A percentile compares a stretch with the other conserved stretches of the same genome.
Evolutionary conservation across 768 basidiomycete species (phyloP).

Genomic region (Pleurotus cornucopiae): DNA sequence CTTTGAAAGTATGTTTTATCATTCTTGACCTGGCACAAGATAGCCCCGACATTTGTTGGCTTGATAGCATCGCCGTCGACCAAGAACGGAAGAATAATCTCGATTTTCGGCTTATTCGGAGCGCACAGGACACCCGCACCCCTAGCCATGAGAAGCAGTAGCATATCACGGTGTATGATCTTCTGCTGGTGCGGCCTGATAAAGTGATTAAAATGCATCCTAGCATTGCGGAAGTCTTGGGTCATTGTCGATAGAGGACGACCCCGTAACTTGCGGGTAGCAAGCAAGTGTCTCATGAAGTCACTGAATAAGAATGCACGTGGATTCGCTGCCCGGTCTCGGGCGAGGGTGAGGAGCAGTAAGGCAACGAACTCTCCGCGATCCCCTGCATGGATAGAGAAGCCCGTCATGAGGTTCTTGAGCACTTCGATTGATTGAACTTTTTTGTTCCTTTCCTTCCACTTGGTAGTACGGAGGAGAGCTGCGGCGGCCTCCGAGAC

Average conservation of each 20-base stretch:
- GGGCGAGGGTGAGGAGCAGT: not conserved
- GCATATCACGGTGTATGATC: conserved; percentile 16
- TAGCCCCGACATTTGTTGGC: conserved; percentile 16
- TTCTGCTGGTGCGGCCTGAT: conserved; percentile 22
- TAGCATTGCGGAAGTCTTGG: conserved; percentile 14
- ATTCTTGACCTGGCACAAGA: conserved; percentile 23
- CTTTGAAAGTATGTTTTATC: conserved; percentile 17
- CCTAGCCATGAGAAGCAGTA: conserved; percentile 16
- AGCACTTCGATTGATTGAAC: conserved; percentile 14
- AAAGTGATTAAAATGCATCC: conserved; percentile 27
- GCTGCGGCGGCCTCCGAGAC: conserved; percentile 19
- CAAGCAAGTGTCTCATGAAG: no score
- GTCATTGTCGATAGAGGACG: no score
- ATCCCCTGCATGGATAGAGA: conserved; percentile 8
- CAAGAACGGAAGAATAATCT: conserved; percentile 19
- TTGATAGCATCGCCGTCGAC: conserved; percentile 4
- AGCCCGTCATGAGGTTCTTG: not conserved
- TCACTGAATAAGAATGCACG: no score
- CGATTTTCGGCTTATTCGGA: conserved; percentile 16
- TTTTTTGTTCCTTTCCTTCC: not conserved
- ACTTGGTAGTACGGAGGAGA: conserved; percentile 11
- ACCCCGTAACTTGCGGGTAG: no score
- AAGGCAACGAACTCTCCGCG: conserved; percentile 9
- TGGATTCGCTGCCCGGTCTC: no score
- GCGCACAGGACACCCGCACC: conserved; percentile 25